These are phyloP conservation scores for Hanseniaspora taiwanica DNA, from an alignment of 805 yeast species.

Conservation along the genomic window DNA sequence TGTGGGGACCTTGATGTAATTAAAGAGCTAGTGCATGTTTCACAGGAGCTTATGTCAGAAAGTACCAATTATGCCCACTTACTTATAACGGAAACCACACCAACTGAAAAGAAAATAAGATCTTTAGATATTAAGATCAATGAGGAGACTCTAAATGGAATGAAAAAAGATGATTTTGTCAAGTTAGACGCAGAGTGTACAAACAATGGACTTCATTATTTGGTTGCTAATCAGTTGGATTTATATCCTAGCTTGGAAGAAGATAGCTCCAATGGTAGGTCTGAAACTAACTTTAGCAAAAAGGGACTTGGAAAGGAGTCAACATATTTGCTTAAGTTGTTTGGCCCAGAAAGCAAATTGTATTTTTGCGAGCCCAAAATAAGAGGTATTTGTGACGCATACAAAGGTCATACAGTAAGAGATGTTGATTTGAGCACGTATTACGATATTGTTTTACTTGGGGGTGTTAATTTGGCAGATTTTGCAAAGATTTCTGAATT, in stretches of 20 bases:
- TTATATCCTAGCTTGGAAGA: neutral
- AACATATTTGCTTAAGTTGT: neutral
- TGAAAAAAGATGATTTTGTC: neutral
- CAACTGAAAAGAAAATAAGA: neutral
- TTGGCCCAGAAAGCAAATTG: neutral
- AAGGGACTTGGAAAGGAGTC: neutral
- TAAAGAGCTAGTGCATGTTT: neutral
- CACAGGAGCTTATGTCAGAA: neutral
- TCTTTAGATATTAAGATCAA: neutral
- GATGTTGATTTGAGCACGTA: neutral
- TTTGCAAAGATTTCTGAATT: neutral
- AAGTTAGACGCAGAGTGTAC: neutral
- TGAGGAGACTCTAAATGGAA: neutral
- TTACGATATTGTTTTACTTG: neutral
- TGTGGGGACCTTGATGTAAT: neutral
- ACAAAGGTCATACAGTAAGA: neutral
- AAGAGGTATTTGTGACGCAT: neutral
- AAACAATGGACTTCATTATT: neutral
- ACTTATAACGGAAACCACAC: neutral
- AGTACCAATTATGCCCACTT: too few relatives aligned
- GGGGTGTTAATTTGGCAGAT: neutral
- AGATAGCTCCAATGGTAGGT: neutral
- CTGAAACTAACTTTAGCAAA: too few relatives aligned
- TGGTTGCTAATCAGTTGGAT: neutral
- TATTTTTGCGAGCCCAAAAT: neutral